A percentile compares a stretch with the other conserved stretches of the same genome.
Conservation (phyloP, 2,329 filamentous ascomycete species). For the Davidsoniella eucalypti region DNA sequence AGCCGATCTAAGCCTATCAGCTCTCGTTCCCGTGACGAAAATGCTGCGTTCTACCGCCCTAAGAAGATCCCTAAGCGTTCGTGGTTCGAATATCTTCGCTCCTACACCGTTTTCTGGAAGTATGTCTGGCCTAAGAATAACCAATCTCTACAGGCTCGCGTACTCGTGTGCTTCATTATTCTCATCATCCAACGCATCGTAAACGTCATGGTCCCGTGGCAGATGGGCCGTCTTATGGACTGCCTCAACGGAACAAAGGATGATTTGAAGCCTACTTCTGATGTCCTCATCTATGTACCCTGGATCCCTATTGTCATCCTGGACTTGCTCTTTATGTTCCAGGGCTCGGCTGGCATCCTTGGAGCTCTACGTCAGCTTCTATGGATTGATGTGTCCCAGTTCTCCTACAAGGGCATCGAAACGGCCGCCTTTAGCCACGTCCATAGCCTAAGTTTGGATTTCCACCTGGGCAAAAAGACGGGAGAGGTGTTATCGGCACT, state of each 20-base stretch:
- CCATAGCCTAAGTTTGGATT: slow-evolving; percentile 85
- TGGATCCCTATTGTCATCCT: slow-evolving; percentile 40
- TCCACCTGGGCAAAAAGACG: slow-evolving; percentile 90
- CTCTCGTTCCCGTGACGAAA: slow-evolving; percentile 32
- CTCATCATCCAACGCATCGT: slow-evolving; percentile 67
- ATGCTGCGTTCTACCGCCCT: slow-evolving; percentile 75
- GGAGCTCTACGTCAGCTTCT: slow-evolving; percentile 67
- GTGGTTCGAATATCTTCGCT: slow-evolving; percentile 91
- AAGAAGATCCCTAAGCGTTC: slow-evolving; percentile 71
- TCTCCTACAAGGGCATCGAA: slow-evolving; percentile 86
- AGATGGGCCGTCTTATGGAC: slow-evolving; percentile 67
- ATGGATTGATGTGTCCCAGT: slow-evolving; percentile 95
- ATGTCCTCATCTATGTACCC: slow-evolving; percentile 33
- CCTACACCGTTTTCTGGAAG: slow-evolving; percentile 86
- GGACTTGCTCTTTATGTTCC: slow-evolving; percentile 35
- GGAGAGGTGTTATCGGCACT: slow-evolving; percentile 90
- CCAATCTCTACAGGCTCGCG: slow-evolving; percentile 53
- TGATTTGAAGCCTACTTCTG: slow-evolving; percentile 20
- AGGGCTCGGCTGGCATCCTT: slow-evolving; percentile 76
- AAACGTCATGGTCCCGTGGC: slow-evolving; percentile 71
- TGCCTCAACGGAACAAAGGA: slow-evolving; percentile 40
- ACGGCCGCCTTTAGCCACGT: slow-evolving; percentile 96
- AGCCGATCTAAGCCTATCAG: slow-evolving; percentile 15
- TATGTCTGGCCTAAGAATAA: slow-evolving; percentile 91
- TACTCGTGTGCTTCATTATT: slow-evolving; percentile 66